These are phyloP conservation scores for Cymbopogon citratus DNA, from an alignment of 176 grass and related monocot genomes.

Conservation along the genomic window DNA sequence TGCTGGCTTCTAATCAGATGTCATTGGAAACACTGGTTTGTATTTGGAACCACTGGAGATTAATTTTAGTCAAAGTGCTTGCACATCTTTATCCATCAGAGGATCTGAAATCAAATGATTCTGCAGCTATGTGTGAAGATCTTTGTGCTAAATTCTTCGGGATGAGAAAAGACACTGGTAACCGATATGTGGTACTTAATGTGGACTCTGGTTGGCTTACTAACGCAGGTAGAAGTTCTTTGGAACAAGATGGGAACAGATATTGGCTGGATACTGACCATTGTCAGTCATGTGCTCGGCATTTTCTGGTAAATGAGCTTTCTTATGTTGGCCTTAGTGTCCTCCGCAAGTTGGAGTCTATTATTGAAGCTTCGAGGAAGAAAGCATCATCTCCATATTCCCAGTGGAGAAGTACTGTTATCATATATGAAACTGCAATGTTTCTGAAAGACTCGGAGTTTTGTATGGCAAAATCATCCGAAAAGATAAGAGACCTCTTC, in stretches of 20 bases:
- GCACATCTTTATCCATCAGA: slow-evolving; percentile 10
- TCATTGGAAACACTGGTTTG: slow-evolving; percentile 43
- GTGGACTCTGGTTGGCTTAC: slow-evolving; percentile 53
- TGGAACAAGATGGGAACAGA: slow-evolving; percentile 22
- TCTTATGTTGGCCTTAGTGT: slow-evolving; percentile 50
- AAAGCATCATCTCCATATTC: slow-evolving; percentile 6
- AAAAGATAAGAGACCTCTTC: background rate
- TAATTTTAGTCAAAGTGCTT: slow-evolving; percentile 29
- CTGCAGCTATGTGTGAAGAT: slow-evolving; percentile 32
- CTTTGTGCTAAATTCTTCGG: slow-evolving; percentile 67
- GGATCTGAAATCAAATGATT: background rate
- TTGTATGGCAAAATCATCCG: background rate
- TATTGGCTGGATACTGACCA: slow-evolving; percentile 22
- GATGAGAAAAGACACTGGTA: slow-evolving; percentile 37
- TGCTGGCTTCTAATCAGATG: slow-evolving; percentile 27
- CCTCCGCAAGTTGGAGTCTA: slow-evolving; percentile 40
- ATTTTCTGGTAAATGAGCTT: slow-evolving; percentile 51
- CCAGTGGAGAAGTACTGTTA: slow-evolving; percentile 18
- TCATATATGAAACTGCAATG: slow-evolving; percentile 38
- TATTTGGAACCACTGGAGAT: slow-evolving; percentile 52
- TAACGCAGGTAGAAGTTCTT: slow-evolving; percentile 20
- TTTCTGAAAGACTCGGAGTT: slow-evolving; percentile 39
- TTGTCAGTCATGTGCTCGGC: slow-evolving; percentile 34
- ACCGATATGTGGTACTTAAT: slow-evolving; percentile 38
- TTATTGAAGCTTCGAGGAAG: slow-evolving; percentile 19